Conservation (phyloP, 1,284 basidiomycete genomes). For the Gymnopus androsaceus region DNA sequence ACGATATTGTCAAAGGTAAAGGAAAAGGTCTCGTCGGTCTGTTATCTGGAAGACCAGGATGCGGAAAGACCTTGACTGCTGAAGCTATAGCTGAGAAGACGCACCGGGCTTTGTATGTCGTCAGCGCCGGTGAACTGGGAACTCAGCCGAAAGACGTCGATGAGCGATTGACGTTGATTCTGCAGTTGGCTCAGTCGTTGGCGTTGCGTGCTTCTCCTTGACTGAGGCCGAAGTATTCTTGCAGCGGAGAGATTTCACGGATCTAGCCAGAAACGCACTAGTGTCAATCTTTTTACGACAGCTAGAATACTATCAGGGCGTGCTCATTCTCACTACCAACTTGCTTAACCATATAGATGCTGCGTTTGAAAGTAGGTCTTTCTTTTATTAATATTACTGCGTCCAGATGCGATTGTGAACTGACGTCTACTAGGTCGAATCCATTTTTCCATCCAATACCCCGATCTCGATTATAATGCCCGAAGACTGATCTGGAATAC, state of each 20-base stretch:
- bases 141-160: constrained; percentile 29
- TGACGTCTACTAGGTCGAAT: neutral
- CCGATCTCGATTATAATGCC: constrained; percentile 26
- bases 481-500: constrained; percentile 28
- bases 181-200: constrained; percentile 32
- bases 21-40: constrained; percentile 32
- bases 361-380: constrained; percentile 35
- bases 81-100: constrained; percentile 36
- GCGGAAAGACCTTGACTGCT: constrained; percentile 40
- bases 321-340: constrained; percentile 41
- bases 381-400: neutral
- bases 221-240: constrained; percentile 41
- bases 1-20: constrained; percentile 34
- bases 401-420: neutral
- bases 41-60: constrained; percentile 29
- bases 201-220: constrained; percentile 38
- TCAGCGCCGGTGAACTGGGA: constrained; percentile 36
- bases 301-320: constrained; percentile 37
- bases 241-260: constrained; percentile 25
- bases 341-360: constrained; percentile 31
- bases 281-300: constrained; percentile 38
- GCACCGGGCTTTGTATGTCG: constrained; percentile 34
- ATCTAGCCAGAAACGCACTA: constrained; percentile 34
- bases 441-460: constrained; percentile 25
- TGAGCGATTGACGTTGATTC: constrained; percentile 23